Evolutionary conservation across 768 basidiomycete genomes (phyloP).

Genomic region (Zangia roseola): DNA sequence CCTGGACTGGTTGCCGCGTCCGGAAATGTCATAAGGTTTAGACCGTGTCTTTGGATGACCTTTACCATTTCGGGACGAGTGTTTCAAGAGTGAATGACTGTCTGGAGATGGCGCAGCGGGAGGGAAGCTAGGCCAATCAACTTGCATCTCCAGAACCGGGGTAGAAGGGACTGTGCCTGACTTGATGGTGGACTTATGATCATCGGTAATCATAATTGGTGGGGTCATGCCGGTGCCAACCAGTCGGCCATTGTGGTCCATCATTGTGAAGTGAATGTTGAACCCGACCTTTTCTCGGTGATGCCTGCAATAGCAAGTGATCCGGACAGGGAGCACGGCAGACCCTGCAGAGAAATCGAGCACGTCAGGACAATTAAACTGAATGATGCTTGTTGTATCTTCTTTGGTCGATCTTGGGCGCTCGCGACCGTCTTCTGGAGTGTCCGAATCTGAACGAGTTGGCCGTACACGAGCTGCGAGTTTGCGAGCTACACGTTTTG

Average conservation of each 20-base stretch:
- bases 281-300: conserved; percentile 97
- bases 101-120: conserved; percentile 26
- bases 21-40: conserved; percentile 63
- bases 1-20: conserved; percentile 37
- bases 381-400: conserved; percentile 82
- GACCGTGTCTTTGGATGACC: conserved; percentile 54
- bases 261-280: conserved; percentile 83
- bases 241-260: conserved; percentile 73
- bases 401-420: conserved; percentile 45
- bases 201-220: conserved; percentile 98
- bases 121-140: conserved; percentile 50
- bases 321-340: conserved; percentile 85
- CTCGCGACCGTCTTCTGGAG: conserved; percentile 54
- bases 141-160: conserved; percentile 39
- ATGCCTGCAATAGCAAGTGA: conserved; percentile 98
- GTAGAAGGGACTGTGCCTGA: conserved; percentile 26
- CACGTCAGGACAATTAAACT: conserved; percentile 92
- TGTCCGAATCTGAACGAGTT: conserved; percentile 72
- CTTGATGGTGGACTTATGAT: conserved; percentile 80
- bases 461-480: conserved; percentile 82
- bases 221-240: conserved; percentile 81
- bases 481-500: conserved; percentile 88
- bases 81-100: conserved; percentile 44
- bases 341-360: conserved; percentile 89
- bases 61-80: conserved; percentile 44